Evolutionary conservation across 768 basidiomycete genomes (phyloP).

Genomic region (Agaricus blazei): DNA sequence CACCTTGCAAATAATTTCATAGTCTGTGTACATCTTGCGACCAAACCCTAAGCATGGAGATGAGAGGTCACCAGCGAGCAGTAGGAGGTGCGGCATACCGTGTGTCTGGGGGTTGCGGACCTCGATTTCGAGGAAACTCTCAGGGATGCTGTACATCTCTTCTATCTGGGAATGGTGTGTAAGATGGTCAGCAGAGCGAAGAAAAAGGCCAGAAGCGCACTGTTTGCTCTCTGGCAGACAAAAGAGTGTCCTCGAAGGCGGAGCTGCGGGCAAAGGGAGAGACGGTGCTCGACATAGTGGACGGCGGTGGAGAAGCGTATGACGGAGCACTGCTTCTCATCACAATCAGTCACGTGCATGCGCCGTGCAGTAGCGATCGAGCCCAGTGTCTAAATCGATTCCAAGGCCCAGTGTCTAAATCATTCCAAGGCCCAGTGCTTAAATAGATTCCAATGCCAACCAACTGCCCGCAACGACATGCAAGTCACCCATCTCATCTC

Average conservation of each 20-base stretch:
- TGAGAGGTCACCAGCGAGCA: background rate
- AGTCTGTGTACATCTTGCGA: conserved; percentile 99
- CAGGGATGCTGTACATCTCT: conserved; percentile 97
- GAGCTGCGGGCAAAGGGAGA: conserved; percentile 63
- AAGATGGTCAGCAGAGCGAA: background rate
- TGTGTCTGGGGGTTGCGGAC: conserved; percentile 96
- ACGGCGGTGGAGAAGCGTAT: background rate
- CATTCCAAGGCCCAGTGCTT: no score
- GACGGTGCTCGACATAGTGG: conserved; percentile 32
- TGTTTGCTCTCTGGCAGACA: conserved; percentile 52
- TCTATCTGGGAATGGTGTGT: conserved; percentile 58
- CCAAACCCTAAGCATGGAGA: conserved; percentile 65
- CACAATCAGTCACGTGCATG: background rate
- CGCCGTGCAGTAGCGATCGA: no score
- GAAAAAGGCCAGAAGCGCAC: conserved; percentile 32
- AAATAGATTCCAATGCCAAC: no score
- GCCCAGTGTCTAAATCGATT: no score
- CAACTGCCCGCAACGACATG: background rate
- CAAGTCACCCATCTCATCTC: background rate
- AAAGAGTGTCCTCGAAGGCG: conserved; percentile 49
- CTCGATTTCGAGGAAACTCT: conserved; percentile 96
- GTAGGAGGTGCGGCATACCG: conserved; percentile 42
- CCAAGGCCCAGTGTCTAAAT: no score
- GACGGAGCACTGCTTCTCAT: no score
- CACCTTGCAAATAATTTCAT: conserved; percentile 97